These are phyloP conservation scores for Phytopythium cucurbitacearum DNA, from an alignment of 352 stramenopile genomes.

Conservation along the genomic window DNA sequence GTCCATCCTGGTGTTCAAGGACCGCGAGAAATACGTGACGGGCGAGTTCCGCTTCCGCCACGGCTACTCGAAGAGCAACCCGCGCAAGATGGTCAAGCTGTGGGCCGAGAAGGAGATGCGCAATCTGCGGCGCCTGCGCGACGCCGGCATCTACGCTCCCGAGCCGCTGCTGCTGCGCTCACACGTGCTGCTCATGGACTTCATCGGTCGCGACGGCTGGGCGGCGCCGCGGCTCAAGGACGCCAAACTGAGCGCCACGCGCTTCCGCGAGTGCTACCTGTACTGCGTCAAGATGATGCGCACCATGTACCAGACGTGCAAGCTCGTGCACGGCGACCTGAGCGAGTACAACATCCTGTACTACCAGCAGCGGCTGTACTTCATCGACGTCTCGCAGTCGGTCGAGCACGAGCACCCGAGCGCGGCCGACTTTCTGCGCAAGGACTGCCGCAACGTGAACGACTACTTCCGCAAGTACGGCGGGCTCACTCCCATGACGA, in stretches of 20 bases:
- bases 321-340: slow-evolving; percentile 98
- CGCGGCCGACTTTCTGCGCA: slow-evolving; percentile 96
- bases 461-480: slow-evolving; percentile 94
- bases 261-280: slow-evolving; percentile 93
- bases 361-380: slow-evolving; percentile 93
- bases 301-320: slow-evolving; percentile 95
- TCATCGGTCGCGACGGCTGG: slow-evolving; percentile 95
- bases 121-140: slow-evolving; percentile 93
- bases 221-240: slow-evolving; percentile 94
- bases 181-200: slow-evolving; percentile 99
- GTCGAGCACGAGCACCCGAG: slow-evolving; percentile 98
- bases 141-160: slow-evolving; percentile 90
- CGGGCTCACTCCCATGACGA: slow-evolving; percentile 91
- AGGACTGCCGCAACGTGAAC: slow-evolving; percentile 97
- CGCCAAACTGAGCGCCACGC: slow-evolving; percentile 87
- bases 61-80: slow-evolving; percentile 96
- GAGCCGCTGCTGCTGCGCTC: slow-evolving; percentile 93
- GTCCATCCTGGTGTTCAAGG: slow-evolving; percentile 98
- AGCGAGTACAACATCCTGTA: slow-evolving; percentile 99
- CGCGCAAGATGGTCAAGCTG: slow-evolving; percentile 99
- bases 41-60: slow-evolving; percentile 98
- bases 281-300: slow-evolving; percentile 95
- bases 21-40: slow-evolving; percentile 98
- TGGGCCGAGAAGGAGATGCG: slow-evolving; percentile 99
- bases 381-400: slow-evolving; percentile 99